Conservation (phyloP, 345 rosid species). For the Pseudoturritis turrita region DNA sequence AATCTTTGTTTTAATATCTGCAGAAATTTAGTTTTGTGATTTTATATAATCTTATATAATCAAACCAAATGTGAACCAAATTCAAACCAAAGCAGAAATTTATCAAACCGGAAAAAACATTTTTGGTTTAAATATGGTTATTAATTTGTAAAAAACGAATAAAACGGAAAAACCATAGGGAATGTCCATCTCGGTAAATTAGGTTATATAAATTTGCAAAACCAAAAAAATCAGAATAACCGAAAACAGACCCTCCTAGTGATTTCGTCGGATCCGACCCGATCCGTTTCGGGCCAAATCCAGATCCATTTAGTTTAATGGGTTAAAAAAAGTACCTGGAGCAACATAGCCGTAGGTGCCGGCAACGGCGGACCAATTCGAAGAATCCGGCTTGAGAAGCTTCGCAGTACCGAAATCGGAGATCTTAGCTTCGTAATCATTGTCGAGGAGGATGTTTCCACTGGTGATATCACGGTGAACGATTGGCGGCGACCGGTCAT, state of each 20-base stretch:
- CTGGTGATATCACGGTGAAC: slow-evolving; percentile 44
- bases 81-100: background rate
- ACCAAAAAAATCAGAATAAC: background rate
- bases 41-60: no score
- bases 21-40: no score
- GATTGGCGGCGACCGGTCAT: slow-evolving; percentile 36
- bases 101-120: background rate
- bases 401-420: slow-evolving; percentile 47
- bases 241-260: background rate
- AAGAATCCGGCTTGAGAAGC: slow-evolving; percentile 35
- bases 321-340: slow-evolving; percentile 35
- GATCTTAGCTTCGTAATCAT: slow-evolving; percentile 39
- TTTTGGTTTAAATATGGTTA: background rate
- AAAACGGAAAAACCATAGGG: no score
- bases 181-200: no score
- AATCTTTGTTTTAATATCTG: no score
- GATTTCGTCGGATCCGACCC: background rate
- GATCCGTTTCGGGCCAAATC: background rate
- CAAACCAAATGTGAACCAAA: no score
- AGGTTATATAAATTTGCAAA: background rate
- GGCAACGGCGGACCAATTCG: slow-evolving; percentile 39
- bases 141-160: background rate
- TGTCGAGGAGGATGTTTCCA: slow-evolving; percentile 32
- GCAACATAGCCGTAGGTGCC: slow-evolving; percentile 51
- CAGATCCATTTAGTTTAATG: background rate